A percentile compares a stretch with the other conserved stretches of the same genome.
Conservation (phyloP, 352 stramenopile species). For the Phytophthora chlamydospora region DNA sequence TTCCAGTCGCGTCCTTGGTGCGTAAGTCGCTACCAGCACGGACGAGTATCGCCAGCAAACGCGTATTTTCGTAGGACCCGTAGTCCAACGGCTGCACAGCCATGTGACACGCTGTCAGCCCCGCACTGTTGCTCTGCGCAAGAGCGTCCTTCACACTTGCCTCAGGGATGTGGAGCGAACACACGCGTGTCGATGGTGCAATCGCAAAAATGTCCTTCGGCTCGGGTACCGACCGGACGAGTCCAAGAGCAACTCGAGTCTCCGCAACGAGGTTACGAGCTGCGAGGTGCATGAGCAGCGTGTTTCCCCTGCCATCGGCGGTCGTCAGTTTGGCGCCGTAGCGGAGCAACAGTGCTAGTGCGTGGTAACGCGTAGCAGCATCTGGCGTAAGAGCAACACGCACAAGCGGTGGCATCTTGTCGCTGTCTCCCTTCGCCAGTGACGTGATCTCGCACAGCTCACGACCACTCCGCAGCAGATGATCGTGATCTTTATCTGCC, state of each 20-base stretch:
- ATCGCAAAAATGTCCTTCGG: conserved; percentile 39
- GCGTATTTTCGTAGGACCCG: conserved; percentile 71
- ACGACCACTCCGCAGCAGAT: conserved; percentile 21
- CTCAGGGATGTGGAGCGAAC: conserved; percentile 51
- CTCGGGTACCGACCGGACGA: conserved; percentile 49
- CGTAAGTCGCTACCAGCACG: conserved; percentile 45
- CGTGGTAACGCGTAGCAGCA: conserved; percentile 34
- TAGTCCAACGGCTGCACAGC: conserved; percentile 64
- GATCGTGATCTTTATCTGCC: conserved; percentile 19
- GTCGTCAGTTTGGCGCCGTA: conserved; percentile 62
- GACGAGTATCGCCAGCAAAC: conserved; percentile 56
- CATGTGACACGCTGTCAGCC: conserved; percentile 62
- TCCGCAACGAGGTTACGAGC: conserved; percentile 55
- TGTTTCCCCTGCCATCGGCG: conserved; percentile 61
- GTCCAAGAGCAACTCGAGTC: conserved; percentile 50
- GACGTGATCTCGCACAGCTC: conserved; percentile 54
- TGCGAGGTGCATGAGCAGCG: conserved; percentile 65
- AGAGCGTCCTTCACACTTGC: conserved; percentile 52
- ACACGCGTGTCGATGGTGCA: conserved; percentile 33
- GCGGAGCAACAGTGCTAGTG: conserved; percentile 57
- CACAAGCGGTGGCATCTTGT: conserved; percentile 52
- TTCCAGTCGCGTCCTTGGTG: conserved; percentile 41
- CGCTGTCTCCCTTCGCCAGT: conserved; percentile 26
- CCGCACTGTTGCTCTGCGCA: conserved; percentile 41
- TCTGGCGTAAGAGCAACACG: conserved; percentile 49